Evolutionary conservation across 139 green algal genomes (phyloP).

Genomic region (Pseudopediastrum boryanum): DNA sequence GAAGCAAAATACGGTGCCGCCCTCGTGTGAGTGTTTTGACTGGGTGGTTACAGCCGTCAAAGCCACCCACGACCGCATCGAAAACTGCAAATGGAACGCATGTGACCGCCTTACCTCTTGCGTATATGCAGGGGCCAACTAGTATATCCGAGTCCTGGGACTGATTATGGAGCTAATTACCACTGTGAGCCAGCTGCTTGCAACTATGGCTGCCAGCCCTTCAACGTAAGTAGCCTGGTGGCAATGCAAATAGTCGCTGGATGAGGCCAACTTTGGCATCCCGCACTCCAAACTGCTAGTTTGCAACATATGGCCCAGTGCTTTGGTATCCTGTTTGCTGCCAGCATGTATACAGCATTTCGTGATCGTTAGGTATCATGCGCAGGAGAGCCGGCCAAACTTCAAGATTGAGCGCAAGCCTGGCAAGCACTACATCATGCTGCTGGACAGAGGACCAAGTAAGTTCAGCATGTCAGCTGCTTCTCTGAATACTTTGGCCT

Average conservation of each 20-base stretch:
- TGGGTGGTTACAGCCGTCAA: neutral
- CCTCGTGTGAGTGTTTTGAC: slow-evolving; percentile 53
- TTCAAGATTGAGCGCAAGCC: slow-evolving; percentile 54
- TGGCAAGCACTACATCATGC: slow-evolving; percentile 67
- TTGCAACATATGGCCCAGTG: neutral
- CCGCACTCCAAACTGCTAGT: neutral
- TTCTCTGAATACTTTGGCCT: neutral
- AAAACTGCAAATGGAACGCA: neutral
- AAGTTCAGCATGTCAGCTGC: neutral
- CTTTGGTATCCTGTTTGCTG: neutral
- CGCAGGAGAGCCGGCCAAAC: slow-evolving; percentile 40
- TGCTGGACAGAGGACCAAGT: slow-evolving; percentile 68
- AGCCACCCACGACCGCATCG: neutral
- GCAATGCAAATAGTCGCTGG: too few relatives aligned
- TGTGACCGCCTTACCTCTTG: neutral
- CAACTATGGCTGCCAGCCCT: slow-evolving; percentile 41
- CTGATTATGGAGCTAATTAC: slow-evolving; percentile 32
- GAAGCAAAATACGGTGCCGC: slow-evolving; percentile 67
- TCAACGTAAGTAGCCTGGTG: slow-evolving; percentile 40
- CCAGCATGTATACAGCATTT: too few relatives aligned
- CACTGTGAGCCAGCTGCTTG: slow-evolving; percentile 38
- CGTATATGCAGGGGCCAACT: slow-evolving; percentile 36
- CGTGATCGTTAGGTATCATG: too few relatives aligned
- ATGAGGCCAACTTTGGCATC: too few relatives aligned
- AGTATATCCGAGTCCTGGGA: slow-evolving; percentile 41